These are phyloP conservation scores for Pholiota conissans DNA, from an alignment of 768 basidiomycete species.

Conservation along the genomic window DNA sequence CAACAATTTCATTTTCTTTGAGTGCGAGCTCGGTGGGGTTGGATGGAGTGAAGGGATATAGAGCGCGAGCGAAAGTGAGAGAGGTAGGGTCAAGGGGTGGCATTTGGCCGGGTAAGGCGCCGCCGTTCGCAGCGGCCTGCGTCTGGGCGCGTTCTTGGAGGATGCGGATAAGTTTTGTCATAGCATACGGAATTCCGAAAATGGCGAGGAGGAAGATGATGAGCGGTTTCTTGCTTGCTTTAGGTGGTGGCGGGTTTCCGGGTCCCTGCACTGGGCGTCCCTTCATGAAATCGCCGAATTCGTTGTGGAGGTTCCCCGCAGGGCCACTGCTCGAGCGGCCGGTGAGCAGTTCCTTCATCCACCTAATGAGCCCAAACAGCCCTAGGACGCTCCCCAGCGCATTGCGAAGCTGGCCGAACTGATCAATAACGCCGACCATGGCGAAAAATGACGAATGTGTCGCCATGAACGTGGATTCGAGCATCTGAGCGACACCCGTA, in stretches of 20 bases:
- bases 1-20: conserved; percentile 90
- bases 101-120: conserved; percentile 40
- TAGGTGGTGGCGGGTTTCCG: conserved; percentile 41
- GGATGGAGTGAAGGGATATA: conserved; percentile 75
- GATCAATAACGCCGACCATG: conserved; percentile 95
- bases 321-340: conserved; percentile 28
- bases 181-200: conserved; percentile 89
- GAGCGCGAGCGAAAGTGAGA: conserved; percentile 81
- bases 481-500: conserved; percentile 92
- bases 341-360: conserved; percentile 70
- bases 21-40: conserved; percentile 79
- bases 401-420: conserved; percentile 87
- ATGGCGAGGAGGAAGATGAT: conserved; percentile 92
- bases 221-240: conserved; percentile 85
- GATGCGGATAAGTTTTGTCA: conserved; percentile 85
- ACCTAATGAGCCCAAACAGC: conserved; percentile 85
- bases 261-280: conserved; percentile 60
- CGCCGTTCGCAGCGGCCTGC: conserved; percentile 40
- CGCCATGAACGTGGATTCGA: conserved; percentile 97
- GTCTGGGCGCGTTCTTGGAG: conserved; percentile 64
- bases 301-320: conserved; percentile 44
- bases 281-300: conserved; percentile 77
- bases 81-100: conserved; percentile 76
- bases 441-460: conserved; percentile 95
- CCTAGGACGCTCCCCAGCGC: conserved; percentile 93